phyloP scores from a whole-genome alignment of 2,329 filamentous ascomycete genomes.

The Macroventuria anomochaeta region DNA sequence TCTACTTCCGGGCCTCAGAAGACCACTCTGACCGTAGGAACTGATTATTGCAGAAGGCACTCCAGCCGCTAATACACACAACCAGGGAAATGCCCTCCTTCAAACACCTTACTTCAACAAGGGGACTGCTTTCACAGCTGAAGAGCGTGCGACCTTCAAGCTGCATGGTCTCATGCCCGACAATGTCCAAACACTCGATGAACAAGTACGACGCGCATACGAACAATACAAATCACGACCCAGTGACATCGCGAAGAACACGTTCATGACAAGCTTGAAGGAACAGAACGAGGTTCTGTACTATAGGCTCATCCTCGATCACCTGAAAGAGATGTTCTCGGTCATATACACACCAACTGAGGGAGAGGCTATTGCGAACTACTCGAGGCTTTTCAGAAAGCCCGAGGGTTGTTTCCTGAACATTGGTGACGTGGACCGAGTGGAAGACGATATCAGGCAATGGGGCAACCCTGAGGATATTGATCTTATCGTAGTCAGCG shows the following conservation, averaged over 20 bases:
- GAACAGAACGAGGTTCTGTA: constrained; percentile 86
- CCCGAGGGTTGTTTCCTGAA: constrained; percentile 84
- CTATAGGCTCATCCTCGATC: constrained; percentile 76
- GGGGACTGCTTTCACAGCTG: constrained; percentile 74
- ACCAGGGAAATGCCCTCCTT: constrained; percentile 59
- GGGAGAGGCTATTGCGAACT: constrained; percentile 86
- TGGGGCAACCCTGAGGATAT: constrained; percentile 77
- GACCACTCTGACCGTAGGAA: constrained; percentile 48
- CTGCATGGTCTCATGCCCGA: constrained; percentile 76
- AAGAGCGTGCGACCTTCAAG: constrained; percentile 73
- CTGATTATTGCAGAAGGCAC: neutral
- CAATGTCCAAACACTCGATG: constrained; percentile 74
- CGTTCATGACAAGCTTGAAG: constrained; percentile 83
- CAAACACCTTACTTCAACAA: constrained; percentile 78
- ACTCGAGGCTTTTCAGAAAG: constrained; percentile 76
- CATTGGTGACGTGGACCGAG: constrained; percentile 69
- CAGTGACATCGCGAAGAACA: constrained; percentile 80
- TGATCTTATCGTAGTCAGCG: constrained; percentile 87
- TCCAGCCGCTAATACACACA: neutral
- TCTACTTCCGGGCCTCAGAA: constrained; percentile 52
- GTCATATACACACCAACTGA: constrained; percentile 93
- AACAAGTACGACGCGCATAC: constrained; percentile 79
- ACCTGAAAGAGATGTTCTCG: constrained; percentile 86
- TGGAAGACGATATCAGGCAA: constrained; percentile 70
- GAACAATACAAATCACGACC: constrained; percentile 72